These are phyloP conservation scores for Ganoderma lucidum DNA, from an alignment of 1,284 basidiomycete genomes.

Conservation along the genomic window DNA sequence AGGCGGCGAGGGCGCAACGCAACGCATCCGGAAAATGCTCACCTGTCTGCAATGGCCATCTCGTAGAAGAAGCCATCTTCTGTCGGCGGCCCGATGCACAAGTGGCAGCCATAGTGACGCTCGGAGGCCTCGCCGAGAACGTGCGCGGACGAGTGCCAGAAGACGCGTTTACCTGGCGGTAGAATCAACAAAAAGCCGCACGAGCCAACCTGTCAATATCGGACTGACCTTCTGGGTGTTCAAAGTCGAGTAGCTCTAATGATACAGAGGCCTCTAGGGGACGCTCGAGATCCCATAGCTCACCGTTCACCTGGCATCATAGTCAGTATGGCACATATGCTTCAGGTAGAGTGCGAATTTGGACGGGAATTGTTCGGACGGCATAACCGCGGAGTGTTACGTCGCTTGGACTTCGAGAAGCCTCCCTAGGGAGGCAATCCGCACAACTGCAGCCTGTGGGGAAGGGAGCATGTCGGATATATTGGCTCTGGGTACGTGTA, in stretches of 20 bases:
- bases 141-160: constrained; percentile 99
- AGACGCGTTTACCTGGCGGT: constrained; percentile 87
- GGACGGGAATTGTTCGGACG: background rate
- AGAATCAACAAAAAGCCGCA: constrained; percentile 9
- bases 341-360: background rate
- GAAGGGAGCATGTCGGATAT: background rate
- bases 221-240: constrained; percentile 87
- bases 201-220: background rate
- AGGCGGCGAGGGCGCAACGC: constrained; percentile 8
- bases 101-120: constrained; percentile 96
- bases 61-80: constrained; percentile 99
- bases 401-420: background rate
- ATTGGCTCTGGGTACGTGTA: background rate
- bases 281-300: constrained; percentile 95
- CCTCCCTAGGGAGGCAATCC: background rate
- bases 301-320: constrained; percentile 77
- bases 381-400: background rate
- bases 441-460: background rate
- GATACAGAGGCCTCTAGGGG: constrained; percentile 88
- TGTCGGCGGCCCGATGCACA: constrained; percentile 97
- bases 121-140: constrained; percentile 99
- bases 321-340: background rate
- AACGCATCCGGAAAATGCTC: background rate
- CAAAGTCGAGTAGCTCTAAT: constrained; percentile 93
- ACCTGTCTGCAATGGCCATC: constrained; percentile 87